phyloP scores from a whole-genome alignment of 495 filamentous ascomycete species.

The Daldinia childiae region DNA sequence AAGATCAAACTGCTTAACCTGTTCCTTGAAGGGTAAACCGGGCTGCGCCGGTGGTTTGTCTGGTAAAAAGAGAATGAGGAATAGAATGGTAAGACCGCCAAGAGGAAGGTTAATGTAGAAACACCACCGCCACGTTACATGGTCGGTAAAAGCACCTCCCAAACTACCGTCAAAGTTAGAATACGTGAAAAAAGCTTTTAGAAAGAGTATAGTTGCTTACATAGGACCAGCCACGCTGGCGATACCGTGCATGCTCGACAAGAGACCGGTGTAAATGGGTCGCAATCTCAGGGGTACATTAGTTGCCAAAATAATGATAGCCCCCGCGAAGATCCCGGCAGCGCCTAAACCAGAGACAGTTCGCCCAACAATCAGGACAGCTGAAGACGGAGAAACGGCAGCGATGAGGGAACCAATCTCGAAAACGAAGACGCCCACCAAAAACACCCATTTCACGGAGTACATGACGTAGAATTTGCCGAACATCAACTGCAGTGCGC shows the following conservation, averaged over 20 bases:
- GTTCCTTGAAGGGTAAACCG: constrained; percentile 48
- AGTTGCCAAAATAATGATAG: constrained; percentile 56
- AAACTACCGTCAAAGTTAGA: constrained; percentile 43
- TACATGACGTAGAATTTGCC: constrained; percentile 61
- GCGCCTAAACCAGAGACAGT: constrained; percentile 60
- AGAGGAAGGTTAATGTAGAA: constrained; percentile 73
- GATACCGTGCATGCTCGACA: constrained; percentile 18
- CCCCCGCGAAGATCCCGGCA: constrained; percentile 58
- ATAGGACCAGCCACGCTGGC: constrained; percentile 33
- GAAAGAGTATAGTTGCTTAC: constrained; percentile 6
- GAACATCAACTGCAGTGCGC: constrained; percentile 54
- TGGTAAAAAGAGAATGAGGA: constrained; percentile 61
- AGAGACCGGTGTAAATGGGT: constrained; percentile 22
- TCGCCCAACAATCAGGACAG: constrained; percentile 59
- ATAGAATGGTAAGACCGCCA: constrained; percentile 59
- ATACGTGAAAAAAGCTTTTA: background rate
- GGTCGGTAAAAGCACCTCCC: constrained; percentile 70
- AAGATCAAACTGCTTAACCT: constrained; percentile 47
- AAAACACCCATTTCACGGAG: constrained; percentile 55
- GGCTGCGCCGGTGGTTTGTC: constrained; percentile 43
- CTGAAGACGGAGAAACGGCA: constrained; percentile 20
- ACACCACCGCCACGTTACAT: constrained; percentile 66
- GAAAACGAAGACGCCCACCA: constrained; percentile 54
- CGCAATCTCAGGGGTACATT: constrained; percentile 50
- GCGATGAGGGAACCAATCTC: constrained; percentile 53